Evolutionary conservation across 805 yeast species (phyloP).

Genomic region (Saccharomycopsis synnaedendra): DNA sequence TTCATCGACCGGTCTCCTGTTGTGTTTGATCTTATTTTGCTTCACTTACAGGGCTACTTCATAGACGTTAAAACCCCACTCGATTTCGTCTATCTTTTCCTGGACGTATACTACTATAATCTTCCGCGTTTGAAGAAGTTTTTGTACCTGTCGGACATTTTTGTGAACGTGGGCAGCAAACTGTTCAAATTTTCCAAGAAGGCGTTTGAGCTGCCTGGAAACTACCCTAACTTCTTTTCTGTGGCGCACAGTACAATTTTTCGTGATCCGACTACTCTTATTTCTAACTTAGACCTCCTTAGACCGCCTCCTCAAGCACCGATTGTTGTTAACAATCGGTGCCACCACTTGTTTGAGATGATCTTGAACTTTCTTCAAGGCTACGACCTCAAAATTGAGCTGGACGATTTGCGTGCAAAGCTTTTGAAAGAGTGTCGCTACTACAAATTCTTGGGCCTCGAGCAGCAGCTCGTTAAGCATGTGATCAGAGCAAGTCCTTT

Average conservation of each 20-base stretch:
- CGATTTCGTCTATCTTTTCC: constrained; percentile 48
- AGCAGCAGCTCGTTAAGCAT: constrained; percentile 54
- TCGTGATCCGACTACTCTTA: constrained; percentile 34
- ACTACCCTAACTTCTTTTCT: constrained; percentile 67
- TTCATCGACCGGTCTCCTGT: constrained; percentile 67
- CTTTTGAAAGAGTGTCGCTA: constrained; percentile 63
- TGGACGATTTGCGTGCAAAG: constrained; percentile 43
- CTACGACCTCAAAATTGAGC: constrained; percentile 32
- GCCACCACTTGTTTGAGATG: constrained; percentile 39
- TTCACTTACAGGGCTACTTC: constrained; percentile 75
- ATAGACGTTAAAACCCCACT: constrained; percentile 47
- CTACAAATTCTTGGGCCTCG: constrained; percentile 65
- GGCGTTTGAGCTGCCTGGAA: constrained; percentile 49
- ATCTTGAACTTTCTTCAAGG: constrained; percentile 49
- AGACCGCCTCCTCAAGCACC: constrained; percentile 75
- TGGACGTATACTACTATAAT: constrained; percentile 65
- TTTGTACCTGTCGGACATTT: constrained; percentile 43
- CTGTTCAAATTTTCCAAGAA: constrained; percentile 49
- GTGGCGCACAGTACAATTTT: constrained; percentile 44
- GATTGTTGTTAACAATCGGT: constrained; percentile 36
- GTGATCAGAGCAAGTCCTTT: constrained; percentile 42
- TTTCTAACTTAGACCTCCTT: constrained; percentile 31
- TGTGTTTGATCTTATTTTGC: constrained; percentile 53
- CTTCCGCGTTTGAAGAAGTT: constrained; percentile 42
- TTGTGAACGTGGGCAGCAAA: constrained; percentile 44